Evolutionary conservation across 805 yeast genomes (phyloP).

Genomic region (Torulaspora gathmanii): DNA sequence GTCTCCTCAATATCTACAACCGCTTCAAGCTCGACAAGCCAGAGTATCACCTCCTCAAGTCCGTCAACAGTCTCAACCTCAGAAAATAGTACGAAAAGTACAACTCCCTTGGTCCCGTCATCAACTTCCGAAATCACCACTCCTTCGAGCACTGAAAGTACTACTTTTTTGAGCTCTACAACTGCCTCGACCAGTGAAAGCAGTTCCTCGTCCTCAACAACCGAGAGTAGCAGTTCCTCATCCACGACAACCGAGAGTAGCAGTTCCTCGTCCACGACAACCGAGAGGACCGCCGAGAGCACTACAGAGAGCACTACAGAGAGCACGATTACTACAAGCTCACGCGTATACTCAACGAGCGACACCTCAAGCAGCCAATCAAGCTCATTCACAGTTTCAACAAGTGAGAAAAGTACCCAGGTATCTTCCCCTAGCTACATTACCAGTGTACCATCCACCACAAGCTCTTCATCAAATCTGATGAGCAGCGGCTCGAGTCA

Average conservation of each 20-base stretch:
- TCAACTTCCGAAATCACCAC: no score
- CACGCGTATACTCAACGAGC: not conserved
- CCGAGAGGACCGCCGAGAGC: not conserved
- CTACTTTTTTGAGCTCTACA: not conserved
- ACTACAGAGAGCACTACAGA: not conserved
- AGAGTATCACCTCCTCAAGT: not conserved
- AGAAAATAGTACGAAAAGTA: not conserved
- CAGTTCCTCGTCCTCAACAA: not conserved
- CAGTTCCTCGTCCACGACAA: not conserved
- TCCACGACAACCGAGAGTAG: not conserved
- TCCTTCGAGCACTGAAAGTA: no score
- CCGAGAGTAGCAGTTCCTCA: not conserved
- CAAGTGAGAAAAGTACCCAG: not conserved
- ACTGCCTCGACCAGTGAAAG: not conserved
- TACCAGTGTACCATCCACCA: not conserved
- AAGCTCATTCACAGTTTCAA: not conserved
- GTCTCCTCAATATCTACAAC: not conserved
- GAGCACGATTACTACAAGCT: not conserved
- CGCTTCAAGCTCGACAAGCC: not conserved
- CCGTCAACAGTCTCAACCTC: not conserved
- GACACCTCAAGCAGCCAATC: not conserved
- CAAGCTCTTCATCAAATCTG: not conserved
- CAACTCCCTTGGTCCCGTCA: no score
- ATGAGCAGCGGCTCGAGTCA: not conserved
- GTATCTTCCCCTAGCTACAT: not conserved